These are phyloP conservation scores for Trypanosoma mega DNA, from an alignment of 208 protist genomes.

Conservation along the genomic window DNA sequence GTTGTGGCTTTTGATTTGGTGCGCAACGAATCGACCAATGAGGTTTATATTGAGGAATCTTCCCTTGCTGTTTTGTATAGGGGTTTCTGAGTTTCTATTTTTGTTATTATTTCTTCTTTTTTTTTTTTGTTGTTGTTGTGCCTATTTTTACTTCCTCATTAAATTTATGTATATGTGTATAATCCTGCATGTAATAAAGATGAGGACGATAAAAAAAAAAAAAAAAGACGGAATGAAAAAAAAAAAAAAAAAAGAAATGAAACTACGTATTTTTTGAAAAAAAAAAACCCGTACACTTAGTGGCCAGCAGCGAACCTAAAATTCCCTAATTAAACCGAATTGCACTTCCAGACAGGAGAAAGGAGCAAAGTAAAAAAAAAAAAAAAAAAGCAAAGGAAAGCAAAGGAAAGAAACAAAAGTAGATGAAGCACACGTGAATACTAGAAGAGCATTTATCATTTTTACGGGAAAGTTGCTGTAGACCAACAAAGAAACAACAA, in stretches of 20 bases:
- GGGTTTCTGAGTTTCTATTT: constrained; percentile 32
- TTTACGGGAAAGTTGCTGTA: too few species aligned
- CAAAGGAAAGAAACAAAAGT: too few species aligned
- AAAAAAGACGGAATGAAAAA: neutral
- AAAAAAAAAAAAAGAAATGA: constrained; percentile 5
- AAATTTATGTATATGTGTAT: neutral
- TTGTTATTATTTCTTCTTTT: constrained; percentile 15
- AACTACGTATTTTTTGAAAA: too few species aligned
- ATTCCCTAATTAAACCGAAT: too few species aligned
- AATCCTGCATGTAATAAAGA: neutral
- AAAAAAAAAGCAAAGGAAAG: neutral
- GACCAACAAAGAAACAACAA: too few species aligned
- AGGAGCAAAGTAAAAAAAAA: neutral
- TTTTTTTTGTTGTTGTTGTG: constrained; percentile 9
- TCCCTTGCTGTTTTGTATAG: constrained; percentile 73
- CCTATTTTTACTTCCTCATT: neutral
- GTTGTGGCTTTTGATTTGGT: constrained; percentile 82
- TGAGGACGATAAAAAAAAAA: neutral
- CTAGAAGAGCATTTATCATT: too few species aligned
- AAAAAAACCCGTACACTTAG: too few species aligned
- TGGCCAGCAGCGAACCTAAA: too few species aligned
- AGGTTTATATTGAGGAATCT: constrained; percentile 71
- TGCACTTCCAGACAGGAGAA: too few species aligned
- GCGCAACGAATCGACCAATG: constrained; percentile 53
- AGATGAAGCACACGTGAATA: too few species aligned